Evolutionary conservation across 306 rosid species (phyloP).

Genomic region (Vachellia collinsii): DNA sequence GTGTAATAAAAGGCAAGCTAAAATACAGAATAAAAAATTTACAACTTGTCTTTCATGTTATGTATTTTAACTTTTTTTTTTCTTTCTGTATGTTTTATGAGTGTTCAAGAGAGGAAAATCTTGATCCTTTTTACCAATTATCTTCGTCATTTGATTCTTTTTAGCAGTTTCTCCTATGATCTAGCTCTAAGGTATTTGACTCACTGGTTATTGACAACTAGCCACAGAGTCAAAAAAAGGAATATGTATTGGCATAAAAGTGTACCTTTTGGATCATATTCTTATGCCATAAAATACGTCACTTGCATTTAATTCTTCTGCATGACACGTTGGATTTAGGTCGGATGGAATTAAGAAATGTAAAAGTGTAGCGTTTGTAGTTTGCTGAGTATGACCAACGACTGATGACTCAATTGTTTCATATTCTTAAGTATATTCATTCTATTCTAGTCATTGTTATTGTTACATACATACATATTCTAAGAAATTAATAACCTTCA

Average conservation of each 20-base stretch:
- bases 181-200: background rate
- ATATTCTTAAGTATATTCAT: background rate
- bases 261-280: background rate
- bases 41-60: background rate
- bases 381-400: background rate
- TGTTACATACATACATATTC: background rate
- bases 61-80: background rate
- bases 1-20: background rate
- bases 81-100: background rate
- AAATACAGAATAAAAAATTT: background rate
- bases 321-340: constrained; percentile 17
- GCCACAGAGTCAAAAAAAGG: background rate
- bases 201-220: background rate
- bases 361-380: background rate
- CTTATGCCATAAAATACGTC: background rate
- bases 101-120: background rate
- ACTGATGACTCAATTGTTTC: background rate
- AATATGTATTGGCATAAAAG: background rate
- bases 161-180: background rate
- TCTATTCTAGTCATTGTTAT: background rate
- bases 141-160: no score
- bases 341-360: background rate
- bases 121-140: background rate
- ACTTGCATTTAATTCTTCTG: background rate
- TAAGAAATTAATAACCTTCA: background rate